A percentile compares a stretch with the other conserved stretches of the same genome.
These are phyloP conservation scores for Tritrichomonas foetus DNA, from an alignment of 208 protist genomes.

Conservation along the genomic window DNA sequence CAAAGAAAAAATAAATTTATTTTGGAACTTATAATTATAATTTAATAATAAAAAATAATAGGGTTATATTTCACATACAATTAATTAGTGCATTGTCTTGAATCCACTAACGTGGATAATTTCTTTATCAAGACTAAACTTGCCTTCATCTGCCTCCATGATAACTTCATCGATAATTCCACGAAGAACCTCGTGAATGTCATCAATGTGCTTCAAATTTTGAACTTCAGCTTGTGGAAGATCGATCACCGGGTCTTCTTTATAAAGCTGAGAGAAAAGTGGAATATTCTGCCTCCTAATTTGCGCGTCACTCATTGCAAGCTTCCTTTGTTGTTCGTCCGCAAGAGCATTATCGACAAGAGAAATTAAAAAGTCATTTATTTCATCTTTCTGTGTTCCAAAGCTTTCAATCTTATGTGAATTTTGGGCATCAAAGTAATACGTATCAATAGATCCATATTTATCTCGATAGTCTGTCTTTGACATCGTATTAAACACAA, in stretches of 20 bases:
- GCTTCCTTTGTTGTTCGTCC: neutral
- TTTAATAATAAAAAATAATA: too few relatives aligned
- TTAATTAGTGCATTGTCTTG: neutral
- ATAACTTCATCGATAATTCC: neutral
- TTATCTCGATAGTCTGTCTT: neutral
- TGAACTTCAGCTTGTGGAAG: neutral
- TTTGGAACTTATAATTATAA: too few relatives aligned
- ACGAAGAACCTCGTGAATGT: neutral
- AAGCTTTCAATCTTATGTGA: neutral
- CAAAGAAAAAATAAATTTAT: too few relatives aligned
- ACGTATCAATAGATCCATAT: neutral
- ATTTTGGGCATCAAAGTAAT: neutral
- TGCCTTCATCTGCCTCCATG: neutral
- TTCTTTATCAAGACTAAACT: neutral
- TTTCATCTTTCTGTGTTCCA: neutral
- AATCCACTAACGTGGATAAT: slow-evolving; percentile 9
- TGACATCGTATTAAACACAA: neutral
- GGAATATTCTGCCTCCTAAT: neutral
- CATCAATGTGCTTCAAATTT: neutral
- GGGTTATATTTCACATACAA: too few relatives aligned
- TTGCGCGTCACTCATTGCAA: neutral
- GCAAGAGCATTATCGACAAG: neutral
- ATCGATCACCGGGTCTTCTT: neutral
- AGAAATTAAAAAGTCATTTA: neutral
- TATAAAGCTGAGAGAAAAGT: neutral